phyloP scores from a whole-genome alignment of 306 rosid species.

The Castanea sativa region DNA sequence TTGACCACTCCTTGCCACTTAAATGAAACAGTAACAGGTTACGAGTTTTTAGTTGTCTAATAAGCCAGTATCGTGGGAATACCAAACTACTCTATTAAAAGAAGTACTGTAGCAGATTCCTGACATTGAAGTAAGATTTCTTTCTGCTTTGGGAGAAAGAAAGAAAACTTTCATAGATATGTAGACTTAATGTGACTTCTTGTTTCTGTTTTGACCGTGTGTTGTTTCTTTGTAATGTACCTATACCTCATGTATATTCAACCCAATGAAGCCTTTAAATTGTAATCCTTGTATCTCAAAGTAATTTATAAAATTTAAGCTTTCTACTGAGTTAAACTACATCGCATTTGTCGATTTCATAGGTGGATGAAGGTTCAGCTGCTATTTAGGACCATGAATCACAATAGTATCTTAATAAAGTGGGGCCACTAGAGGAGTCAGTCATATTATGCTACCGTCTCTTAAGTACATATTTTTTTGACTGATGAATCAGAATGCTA shows the following conservation, averaged over 20 bases:
- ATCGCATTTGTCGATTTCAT: background rate
- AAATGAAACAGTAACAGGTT: background rate
- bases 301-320: background rate
- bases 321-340: background rate
- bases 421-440: conserved; percentile 18
- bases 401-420: conserved; percentile 16
- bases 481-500: conserved; percentile 25
- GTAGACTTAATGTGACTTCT: background rate
- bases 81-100: background rate
- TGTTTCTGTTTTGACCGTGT: no score
- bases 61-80: background rate
- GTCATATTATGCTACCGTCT: conserved; percentile 20
- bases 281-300: conserved; percentile 5
- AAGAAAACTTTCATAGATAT: background rate
- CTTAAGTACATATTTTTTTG: conserved; percentile 19
- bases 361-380: conserved; percentile 17
- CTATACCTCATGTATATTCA: background rate
- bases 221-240: background rate
- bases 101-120: background rate
- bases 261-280: background rate
- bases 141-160: background rate
- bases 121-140: conserved; percentile 6
- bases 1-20: background rate
- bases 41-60: background rate
- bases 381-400: conserved; percentile 23